Base-by-base conservation (phyloP, 495 filamentous ascomycete genomes). In the Aspergillus nanangensis region DNA sequence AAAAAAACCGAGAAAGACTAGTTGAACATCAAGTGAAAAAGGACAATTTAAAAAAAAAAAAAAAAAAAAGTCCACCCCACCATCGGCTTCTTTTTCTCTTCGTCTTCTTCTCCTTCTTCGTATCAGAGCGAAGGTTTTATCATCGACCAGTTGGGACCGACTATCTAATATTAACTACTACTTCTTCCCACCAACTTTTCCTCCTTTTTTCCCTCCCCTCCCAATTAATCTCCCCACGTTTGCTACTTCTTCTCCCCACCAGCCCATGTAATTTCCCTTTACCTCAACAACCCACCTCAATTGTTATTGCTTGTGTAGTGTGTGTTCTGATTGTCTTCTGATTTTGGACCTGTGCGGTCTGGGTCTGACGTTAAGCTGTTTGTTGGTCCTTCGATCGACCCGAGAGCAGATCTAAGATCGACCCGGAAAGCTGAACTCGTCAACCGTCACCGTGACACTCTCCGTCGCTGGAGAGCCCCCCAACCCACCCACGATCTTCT, bases 391-490 rank as follows among this genome's bases (percentile, higher is more conserved):
- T 56, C 41, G 60, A 53, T 60, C 60, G 53, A 51, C 56, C 53
- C 56, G n/a, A n/a, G 53, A 55, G 51, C 51, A 52, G 57, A 60
- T 60, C 53, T 48, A 17, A 47, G 57, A 60, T 60, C 57, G 48
- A 38, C 47, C 49, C 41, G 32, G 29, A 39, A 38, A n/a, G n/a
- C 18, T 33, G 46, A 37, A 41, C 50, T 41, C 44, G 37, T 47
- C 43, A 45, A 41, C 48, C 46, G 51, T 46, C 55, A 45, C 49
- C 50, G 43, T 44, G 49, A 53, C 38, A 52, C 47, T 47, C 45
- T 52, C 50, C 38, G 44, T 52, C 41, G 44, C 18, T 29, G 44
- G 48, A 43, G 37, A 40, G 22, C 22, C 25, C 36, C 47, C 35
- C 35, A 37, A 31, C 49, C 27, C 20, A n/a, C 40, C 41, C 32